A percentile compares a stretch with the other conserved stretches of the same genome.
These are phyloP conservation scores for Pichia sp. DNA, from an alignment of 1,139 yeast species.

Conservation along the genomic window DNA sequence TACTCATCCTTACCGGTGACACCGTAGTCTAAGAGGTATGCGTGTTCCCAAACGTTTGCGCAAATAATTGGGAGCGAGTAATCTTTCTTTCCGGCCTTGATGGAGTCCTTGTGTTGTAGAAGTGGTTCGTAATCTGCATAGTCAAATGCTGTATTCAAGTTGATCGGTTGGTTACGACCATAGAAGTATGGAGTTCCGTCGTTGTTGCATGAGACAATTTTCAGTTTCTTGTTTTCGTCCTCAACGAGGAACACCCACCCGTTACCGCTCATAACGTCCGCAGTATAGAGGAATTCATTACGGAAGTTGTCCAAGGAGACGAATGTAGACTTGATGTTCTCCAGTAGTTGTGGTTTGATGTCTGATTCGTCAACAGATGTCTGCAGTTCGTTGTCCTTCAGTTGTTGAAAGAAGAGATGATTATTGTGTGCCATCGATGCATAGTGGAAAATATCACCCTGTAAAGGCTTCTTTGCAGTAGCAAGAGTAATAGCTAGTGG, in stretches of 20 bases:
- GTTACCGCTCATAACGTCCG: slow-evolving; percentile 53
- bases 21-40: slow-evolving; percentile 80
- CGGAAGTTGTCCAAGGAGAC: slow-evolving; percentile 48
- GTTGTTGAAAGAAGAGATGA: slow-evolving; percentile 77
- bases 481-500: slow-evolving; percentile 73
- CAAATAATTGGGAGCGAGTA: slow-evolving; percentile 74
- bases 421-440: slow-evolving; percentile 93
- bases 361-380: slow-evolving; percentile 27
- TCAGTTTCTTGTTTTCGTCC: slow-evolving; percentile 56
- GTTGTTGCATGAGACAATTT: slow-evolving; percentile 60
- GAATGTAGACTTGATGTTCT: slow-evolving; percentile 30
- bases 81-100: slow-evolving; percentile 44
- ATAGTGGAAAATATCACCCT: slow-evolving; percentile 69
- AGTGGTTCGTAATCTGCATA: slow-evolving; percentile 45
- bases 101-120: slow-evolving; percentile 39
- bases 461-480: slow-evolving; percentile 63
- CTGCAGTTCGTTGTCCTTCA: slow-evolving; percentile 27
- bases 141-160: slow-evolving; percentile 65
- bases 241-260: slow-evolving; percentile 93
- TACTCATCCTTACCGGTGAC: slow-evolving; percentile 67
- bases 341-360: slow-evolving; percentile 27
- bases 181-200: slow-evolving; percentile 89
- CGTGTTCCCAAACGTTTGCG: slow-evolving; percentile 82
- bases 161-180: slow-evolving; percentile 67
- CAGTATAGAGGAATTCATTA: slow-evolving; percentile 45